Evolutionary conservation across 176 grass and related monocot species (phyloP), one percentile per base, ranked within the genome.

Genomic region (Secale cereale): DNA sequence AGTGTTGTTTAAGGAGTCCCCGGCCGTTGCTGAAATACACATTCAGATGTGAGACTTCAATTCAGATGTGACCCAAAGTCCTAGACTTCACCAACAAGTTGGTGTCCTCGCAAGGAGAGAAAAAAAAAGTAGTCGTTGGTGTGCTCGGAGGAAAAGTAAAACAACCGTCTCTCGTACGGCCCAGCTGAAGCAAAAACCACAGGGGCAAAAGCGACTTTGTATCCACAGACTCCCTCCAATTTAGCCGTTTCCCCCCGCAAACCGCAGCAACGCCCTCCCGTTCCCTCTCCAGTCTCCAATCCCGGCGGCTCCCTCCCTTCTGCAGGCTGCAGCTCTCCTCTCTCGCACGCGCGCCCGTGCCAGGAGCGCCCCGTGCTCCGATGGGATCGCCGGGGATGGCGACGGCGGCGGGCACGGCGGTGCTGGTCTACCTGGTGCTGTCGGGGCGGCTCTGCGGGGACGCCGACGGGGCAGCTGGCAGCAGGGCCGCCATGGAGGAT

Each of bases 341-440:
- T 20, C 83, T 78, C 32, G 3, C 64, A 6, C 17, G 15, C 59
- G 15, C 57, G 4, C 32, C 8, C 16, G 33, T n/a, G 22, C 20
- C 4, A 6, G n/a, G 25, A 33, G 20, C 59, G 13, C 23, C 28
- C 9, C 28, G n/a, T 15, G 22, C 26, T 4, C 25, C 65, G 77
- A 97, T 94, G 92, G 90, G 46, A 3, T 83, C 84, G 15, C 72
- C 77, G 59, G 92, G 81, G 65, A 57, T 88, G 73, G 92, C 92
- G 57, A 72, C 87, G 83, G 92, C 94, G 23, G 90, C 87, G 61
- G 94, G 92, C 25, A 85, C 90, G 59, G 86, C 90, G 29, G 90
- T 94, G 78, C 90, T 97, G 62, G 81, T 94, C 11, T 97, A 90
- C 74, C 81, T 94, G 15, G 84, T 97, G 62, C 86, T 90, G 22